These are phyloP conservation scores for Dianthus caryophyllus DNA, from an alignment of 148 eudicot genomes.

Conservation along the genomic window DNA sequence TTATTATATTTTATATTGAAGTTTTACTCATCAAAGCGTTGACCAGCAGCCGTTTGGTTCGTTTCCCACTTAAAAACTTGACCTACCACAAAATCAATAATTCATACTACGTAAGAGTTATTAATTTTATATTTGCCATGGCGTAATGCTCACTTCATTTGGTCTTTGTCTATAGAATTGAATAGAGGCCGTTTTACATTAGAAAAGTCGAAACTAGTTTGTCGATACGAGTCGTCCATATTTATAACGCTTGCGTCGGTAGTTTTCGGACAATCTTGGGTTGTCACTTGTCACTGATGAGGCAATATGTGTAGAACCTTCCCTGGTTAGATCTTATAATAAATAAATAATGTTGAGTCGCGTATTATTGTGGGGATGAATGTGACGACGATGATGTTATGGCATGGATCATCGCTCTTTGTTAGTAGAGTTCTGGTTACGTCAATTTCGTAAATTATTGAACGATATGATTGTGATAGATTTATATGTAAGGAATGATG, in stretches of 20 bases:
- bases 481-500: too few relatives aligned
- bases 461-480: neutral
- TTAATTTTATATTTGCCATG: neutral
- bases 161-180: conserved; percentile 1
- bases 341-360: neutral
- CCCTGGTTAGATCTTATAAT: neutral
- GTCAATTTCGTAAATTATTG: neutral
- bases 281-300: neutral
- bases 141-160: neutral
- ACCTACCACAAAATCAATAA: too few relatives aligned
- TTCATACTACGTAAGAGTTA: neutral
- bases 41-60: conserved; percentile 15
- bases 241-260: neutral
- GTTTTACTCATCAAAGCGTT: neutral
- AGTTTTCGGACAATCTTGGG: neutral
- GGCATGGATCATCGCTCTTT: neutral
- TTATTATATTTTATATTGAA: neutral
- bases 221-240: neutral
- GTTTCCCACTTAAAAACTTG: conserved; percentile 4
- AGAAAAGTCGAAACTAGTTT: neutral
- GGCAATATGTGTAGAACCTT: conserved; percentile 1
- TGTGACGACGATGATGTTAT: neutral
- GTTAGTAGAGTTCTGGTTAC: neutral
- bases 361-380: neutral
- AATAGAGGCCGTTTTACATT: neutral